These are phyloP conservation scores for Penicillium concentricum DNA, from an alignment of 2,329 filamentous ascomycete genomes.

Conservation along the genomic window DNA sequence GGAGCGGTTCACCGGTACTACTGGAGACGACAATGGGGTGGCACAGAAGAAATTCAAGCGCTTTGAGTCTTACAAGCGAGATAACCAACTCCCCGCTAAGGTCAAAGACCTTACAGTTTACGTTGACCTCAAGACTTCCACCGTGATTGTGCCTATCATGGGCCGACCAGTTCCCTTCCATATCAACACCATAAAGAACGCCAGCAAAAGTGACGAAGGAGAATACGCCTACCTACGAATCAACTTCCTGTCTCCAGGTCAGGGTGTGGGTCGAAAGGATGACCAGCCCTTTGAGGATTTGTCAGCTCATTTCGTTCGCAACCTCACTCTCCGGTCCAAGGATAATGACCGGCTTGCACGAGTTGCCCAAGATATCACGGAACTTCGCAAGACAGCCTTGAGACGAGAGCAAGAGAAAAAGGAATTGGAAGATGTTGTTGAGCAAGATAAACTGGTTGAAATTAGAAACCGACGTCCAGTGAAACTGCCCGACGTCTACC, in stretches of 20 bases:
- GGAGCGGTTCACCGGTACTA: slow-evolving; percentile 80
- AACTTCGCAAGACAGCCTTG: slow-evolving; percentile 88
- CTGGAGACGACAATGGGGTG: slow-evolving; percentile 79
- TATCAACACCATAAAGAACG: slow-evolving; percentile 98
- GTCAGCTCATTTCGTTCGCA: slow-evolving; percentile 91
- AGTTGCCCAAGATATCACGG: slow-evolving; percentile 88
- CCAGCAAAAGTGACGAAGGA: slow-evolving; percentile 93
- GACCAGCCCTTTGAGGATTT: slow-evolving; percentile 98
- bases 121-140: slow-evolving; percentile 85
- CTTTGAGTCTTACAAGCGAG: slow-evolving; percentile 97
- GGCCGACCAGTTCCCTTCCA: slow-evolving; percentile 96
- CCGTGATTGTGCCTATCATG: slow-evolving; percentile 93
- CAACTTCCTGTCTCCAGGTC: slow-evolving; percentile 95
- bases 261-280: slow-evolving; percentile 95
- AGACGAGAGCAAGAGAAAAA: slow-evolving; percentile 98
- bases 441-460: slow-evolving; percentile 95
- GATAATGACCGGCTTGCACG: slow-evolving; percentile 86
- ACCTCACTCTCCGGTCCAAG: slow-evolving; percentile 89
- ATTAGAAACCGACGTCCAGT: slow-evolving; percentile 90
- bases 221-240: slow-evolving; percentile 92
- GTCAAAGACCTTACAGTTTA: slow-evolving; percentile 85
- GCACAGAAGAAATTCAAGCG: slow-evolving; percentile 98
- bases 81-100: slow-evolving; percentile 83
- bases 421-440: slow-evolving; percentile 98
- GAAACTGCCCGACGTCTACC: slow-evolving; percentile 90